These are phyloP conservation scores for Ogataea parapolymorpha DNA, from an alignment of 805 yeast genomes.

Conservation along the genomic window DNA sequence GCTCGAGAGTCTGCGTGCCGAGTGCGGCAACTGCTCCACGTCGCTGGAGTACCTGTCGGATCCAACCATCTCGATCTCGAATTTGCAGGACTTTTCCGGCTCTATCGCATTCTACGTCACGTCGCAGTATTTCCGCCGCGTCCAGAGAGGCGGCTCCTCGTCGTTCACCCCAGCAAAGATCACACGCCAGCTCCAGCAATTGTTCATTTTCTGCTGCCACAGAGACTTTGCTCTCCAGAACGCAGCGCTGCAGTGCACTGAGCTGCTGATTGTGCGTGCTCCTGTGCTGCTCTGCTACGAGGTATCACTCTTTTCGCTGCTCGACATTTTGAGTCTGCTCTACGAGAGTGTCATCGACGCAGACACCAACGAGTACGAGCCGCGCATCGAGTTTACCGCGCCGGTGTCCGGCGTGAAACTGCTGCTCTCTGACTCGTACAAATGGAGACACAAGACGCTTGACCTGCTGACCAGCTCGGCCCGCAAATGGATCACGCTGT, in stretches of 20 bases:
- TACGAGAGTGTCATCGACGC: constrained; percentile 82
- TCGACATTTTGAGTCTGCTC: constrained; percentile 75
- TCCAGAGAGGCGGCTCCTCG: constrained; percentile 50
- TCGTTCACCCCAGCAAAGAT: constrained; percentile 55
- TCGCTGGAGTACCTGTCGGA: constrained; percentile 78
- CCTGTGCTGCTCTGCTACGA: constrained; percentile 82
- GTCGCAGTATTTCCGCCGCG: constrained; percentile 49
- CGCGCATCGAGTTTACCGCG: constrained; percentile 61
- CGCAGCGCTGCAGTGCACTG: constrained; percentile 76
- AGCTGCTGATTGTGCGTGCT: constrained; percentile 55
- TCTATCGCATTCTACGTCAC: constrained; percentile 59
- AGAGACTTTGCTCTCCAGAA: constrained; percentile 71
- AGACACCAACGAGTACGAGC: constrained; percentile 80
- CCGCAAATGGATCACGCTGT: constrained; percentile 60
- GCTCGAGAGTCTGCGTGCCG: constrained; percentile 75
- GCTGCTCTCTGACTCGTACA: constrained; percentile 68
- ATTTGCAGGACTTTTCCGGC: constrained; percentile 65
- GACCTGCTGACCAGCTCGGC: constrained; percentile 56
- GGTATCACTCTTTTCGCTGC: constrained; percentile 66
- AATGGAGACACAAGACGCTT: constrained; percentile 71
- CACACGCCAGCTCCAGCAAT: constrained; percentile 65
- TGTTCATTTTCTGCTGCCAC: constrained; percentile 73
- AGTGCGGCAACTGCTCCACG: constrained; percentile 78
- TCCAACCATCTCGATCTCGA: constrained; percentile 68
- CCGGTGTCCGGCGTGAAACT: constrained; percentile 44